Base-by-base conservation (phyloP, 495 filamentous ascomycete species). In the Hypoxylon rickii region DNA sequence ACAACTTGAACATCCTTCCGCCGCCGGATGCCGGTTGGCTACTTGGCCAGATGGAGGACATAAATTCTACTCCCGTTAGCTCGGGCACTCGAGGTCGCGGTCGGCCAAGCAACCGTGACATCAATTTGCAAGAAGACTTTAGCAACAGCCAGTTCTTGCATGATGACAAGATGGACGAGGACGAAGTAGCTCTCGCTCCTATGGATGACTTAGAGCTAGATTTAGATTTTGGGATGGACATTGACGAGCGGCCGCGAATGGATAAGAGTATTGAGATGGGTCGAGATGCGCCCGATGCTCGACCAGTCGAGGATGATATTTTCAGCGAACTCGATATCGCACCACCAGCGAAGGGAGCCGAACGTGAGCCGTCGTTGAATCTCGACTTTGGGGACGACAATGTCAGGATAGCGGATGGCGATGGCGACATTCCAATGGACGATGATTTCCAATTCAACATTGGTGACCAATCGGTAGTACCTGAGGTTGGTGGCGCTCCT, bases 261-360 rank as follows among this genome's bases (percentile, higher is more conserved):
- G 76, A 83, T 51, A 83, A 84, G 51, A 92, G 87, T 57, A 82
- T 95, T 55, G 91, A 96, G 83, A 79, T 90, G 61, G 90, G 89
- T 67, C 85, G 89, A 83, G 87, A 93, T 55, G 89, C 87, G 20
- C 86, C 86, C 11, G 74, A 82, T 12, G 75, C 86, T 18, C 77
- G 83, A 42, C 71, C 77, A 5, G 70, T 88, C 18, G 88, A 87
- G 51, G 88, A 91, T 42, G 88, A 92, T 69, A 72, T 90, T 40
- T 81, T 87, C 37, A 86, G 86, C 62, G 89, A 90, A 55, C 62
- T 81, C 19, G 81, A 85, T 50, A 67, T 79, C 13, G 73, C 69
- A 15, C 70, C 69, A 12, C 71, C 71, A 16, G 73, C 69, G 21
- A 83, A 83, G 61, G 77, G 76, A 15, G 67, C 61, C 18, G 69